Base-by-base conservation (phyloP, 345 rosid species). In the Camelina neglecta region DNA sequence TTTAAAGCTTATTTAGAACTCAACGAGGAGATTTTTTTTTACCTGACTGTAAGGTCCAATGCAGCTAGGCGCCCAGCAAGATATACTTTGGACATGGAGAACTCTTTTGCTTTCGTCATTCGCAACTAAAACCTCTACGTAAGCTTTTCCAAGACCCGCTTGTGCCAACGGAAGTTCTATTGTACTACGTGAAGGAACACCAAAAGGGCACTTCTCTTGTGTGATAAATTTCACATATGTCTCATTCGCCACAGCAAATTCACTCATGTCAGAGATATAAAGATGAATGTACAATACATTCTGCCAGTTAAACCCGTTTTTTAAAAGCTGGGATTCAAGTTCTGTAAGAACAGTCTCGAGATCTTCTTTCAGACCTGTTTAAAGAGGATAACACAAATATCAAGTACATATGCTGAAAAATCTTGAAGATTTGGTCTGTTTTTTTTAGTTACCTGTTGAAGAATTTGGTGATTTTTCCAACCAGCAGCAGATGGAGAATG, bases 31-130 rank as follows among this genome's bases (percentile, higher is more conserved):
- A 20, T 1, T 29, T 12, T 13, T 23, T 29, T 47, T 49, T 79
- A 90, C 99, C 96, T 95, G 99, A 79, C 99, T 92, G 72, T 92
- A 95, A 62, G 99, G 99, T 69, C 99, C 99, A 47, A 95, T 95
- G 88, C 99, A 92, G 81, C 99, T 90, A 44, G 99, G 99, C 66
- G 99, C 99, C 99, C 99, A 95, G 62, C 86, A 85, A 45, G 99
- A 95, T 62, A 92, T 92, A 79, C 98, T 95, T 68, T 92, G 98
- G 5, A 95, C 99, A 76, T 95, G 99, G 78, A 92, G 87, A 78
- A 90, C 99, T 71, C 82, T 90, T 85, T 92, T 90, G 85, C 87
- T 85, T 54, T 80, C 84, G 68, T 87, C 86, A 71, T 82, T 84
- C 16, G 90, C 84, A 48, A 88, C 94, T 47, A 95, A 83, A 75